Conservation (phyloP, 768 basidiomycete genomes). For the Russula sp. region DNA sequence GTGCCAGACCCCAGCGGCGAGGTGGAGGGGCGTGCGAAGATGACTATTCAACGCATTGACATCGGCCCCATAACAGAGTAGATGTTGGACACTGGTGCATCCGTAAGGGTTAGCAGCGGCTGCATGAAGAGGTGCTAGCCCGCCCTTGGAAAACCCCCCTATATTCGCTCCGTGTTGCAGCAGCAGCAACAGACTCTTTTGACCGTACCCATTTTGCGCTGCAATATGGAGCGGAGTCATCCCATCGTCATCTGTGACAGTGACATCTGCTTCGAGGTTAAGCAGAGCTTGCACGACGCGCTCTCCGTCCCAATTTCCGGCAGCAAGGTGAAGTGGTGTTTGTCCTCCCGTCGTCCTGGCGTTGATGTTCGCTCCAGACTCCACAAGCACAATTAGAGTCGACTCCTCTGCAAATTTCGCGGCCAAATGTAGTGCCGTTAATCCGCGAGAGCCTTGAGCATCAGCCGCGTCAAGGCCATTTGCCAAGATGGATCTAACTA, state of each 20-base stretch:
- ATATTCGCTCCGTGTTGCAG: background rate
- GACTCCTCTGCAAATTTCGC: constrained; percentile 1
- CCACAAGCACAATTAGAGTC: constrained; percentile 1
- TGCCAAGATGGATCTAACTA: background rate
- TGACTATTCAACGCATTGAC: background rate
- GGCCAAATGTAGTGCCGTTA: constrained; percentile 5
- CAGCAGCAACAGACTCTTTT: background rate
- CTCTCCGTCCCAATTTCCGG: constrained; percentile 1
- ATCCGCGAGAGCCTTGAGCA: background rate
- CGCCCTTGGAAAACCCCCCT: background rate
- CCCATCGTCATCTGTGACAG: background rate
- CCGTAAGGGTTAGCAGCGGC: background rate
- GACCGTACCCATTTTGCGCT: background rate
- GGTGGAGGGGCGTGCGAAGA: constrained; percentile 1
- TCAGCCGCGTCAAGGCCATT: background rate
- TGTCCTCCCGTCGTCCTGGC: background rate
- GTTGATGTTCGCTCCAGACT: background rate
- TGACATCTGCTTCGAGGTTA: background rate
- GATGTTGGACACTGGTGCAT: background rate
- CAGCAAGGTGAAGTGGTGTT: background rate
- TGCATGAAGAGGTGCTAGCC: constrained; percentile 1
- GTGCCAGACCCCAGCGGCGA: constrained; percentile 2
- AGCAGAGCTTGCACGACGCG: background rate
- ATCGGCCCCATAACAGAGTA: background rate
- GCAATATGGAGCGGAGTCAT: constrained; percentile 3